Base-by-base conservation (phyloP, 768 basidiomycete genomes). In the Mycena rosella region DNA sequence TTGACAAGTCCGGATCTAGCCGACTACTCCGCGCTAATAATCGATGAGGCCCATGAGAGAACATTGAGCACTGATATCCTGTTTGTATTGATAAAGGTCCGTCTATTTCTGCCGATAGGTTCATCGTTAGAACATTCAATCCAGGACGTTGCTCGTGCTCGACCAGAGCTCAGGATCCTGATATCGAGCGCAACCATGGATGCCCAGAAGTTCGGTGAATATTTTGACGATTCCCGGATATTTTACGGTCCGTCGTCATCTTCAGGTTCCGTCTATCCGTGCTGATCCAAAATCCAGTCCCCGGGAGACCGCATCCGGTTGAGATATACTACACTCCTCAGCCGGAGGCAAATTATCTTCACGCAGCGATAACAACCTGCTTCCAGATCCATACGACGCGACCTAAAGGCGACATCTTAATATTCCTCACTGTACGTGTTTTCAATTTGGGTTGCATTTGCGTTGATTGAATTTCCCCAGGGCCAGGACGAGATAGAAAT, bases 401-500 rank as follows among this genome's bases (percentile, higher is more conserved):
- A 76, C 93, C 94, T 1, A 91, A 90, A 0, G 97, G 97, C 2
- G 97, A 99, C 73, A 85, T 98, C 71, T 87, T 99, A 2, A 90
- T 99, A 40, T 99, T 99, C 88, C 85, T 99, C 44, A 82, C 99
- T 38, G 47, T 47, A n/a, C 32, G 58, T 49, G 6, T n/a, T 14
- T 45, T 29, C 20, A 20, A 34, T 30, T 22, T 24, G n/a, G n/a
- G 29, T 15, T 18, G 1, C 8, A 13, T 22, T 8, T 11, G 10
- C 15, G 14, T 24, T n/a, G n/a, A 34, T 71, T 87, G 98, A n/a
- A 32, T 44, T 98, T 98, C 88, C 84, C 98, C 30, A 99, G 38
- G 97, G 96, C 76, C 96, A 98, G 78, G 98, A 98, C 77, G 97
- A 99, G 78, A 98, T 99, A 61, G 97, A 99, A 77, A 97, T 96